Conservation (phyloP, 1,284 basidiomycete genomes). For the Mycosarcoma mackinlayi region DNA sequence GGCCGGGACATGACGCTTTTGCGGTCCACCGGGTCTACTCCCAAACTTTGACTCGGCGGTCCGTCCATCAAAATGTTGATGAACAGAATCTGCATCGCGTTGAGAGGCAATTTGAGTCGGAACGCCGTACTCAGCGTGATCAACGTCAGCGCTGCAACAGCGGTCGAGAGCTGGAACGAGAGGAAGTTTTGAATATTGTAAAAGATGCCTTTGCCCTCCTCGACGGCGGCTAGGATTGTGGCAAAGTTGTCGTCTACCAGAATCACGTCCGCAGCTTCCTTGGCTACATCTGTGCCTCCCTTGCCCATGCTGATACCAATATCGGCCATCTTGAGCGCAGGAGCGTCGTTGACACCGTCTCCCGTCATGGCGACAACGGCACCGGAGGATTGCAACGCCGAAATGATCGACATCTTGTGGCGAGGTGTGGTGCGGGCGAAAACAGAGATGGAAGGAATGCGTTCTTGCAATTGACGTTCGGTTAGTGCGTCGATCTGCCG, state of each 20-base stretch:
- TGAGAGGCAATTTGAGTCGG: conserved; percentile 88
- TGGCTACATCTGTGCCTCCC: conserved; percentile 95
- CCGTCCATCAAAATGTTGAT: conserved; percentile 99
- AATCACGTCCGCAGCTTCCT: conserved; percentile 96
- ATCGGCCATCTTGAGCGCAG: conserved; percentile 96
- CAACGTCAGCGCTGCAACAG: conserved; percentile 90
- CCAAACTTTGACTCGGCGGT: conserved; percentile 94
- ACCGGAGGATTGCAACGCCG: conserved; percentile 88
- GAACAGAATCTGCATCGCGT: conserved; percentile 98
- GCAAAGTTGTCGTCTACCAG: conserved; percentile 97
- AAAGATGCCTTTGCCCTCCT: conserved; percentile 97
- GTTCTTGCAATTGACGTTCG: conserved; percentile 82
- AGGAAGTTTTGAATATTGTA: conserved; percentile 99
- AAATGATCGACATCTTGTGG: conserved; percentile 97
- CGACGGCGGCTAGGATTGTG: conserved; percentile 90
- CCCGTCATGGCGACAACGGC: conserved; percentile 97
- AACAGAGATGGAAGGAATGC: conserved; percentile 83
- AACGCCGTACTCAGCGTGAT: conserved; percentile 93
- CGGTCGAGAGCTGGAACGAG: conserved; percentile 95
- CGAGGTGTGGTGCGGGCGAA: conserved; percentile 94
- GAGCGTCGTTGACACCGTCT: conserved; percentile 97
- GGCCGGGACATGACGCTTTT: conserved; percentile 83
- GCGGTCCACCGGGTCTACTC: conserved; percentile 93
- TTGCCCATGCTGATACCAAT: conserved; percentile 98
- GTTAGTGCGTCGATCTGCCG: conserved; percentile 80